Percentiles rank a stretch among this genome's conserved stretches.
phyloP scores from a whole-genome alignment of 2,329 filamentous ascomycete species.

The Aspergillus carbonarius region DNA sequence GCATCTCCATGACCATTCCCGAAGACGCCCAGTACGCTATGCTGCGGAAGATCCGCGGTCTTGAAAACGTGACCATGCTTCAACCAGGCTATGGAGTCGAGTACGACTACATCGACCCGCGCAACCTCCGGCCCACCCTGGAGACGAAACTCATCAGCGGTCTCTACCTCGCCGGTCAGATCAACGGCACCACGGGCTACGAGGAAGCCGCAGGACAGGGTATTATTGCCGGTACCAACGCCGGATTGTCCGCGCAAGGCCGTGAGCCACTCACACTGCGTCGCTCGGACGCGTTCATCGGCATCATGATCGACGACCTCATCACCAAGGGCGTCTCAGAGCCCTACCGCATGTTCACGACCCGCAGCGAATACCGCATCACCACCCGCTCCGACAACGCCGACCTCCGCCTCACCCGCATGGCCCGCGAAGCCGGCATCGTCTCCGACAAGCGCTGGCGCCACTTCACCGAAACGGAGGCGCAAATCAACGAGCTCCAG shows the following conservation, averaged over 20 bases:
- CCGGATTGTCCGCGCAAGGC: slow-evolving; percentile 72
- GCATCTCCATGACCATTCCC: slow-evolving; percentile 94
- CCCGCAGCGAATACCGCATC: slow-evolving; percentile 92
- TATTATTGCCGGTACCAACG: slow-evolving; percentile 88
- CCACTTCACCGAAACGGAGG: slow-evolving; percentile 63
- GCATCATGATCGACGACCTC: slow-evolving; percentile 97
- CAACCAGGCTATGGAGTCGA: slow-evolving; percentile 97
- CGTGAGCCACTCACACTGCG: slow-evolving; percentile 67
- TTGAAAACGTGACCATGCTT: slow-evolving; percentile 87
- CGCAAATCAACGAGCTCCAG: slow-evolving; percentile 67
- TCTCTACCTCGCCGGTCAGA: slow-evolving; percentile 90
- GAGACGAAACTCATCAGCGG: slow-evolving; percentile 91
- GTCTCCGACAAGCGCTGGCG: slow-evolving; percentile 78
- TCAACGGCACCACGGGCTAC: slow-evolving; percentile 97
- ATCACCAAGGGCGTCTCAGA: slow-evolving; percentile 96
- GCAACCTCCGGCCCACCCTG: slow-evolving; percentile 79
- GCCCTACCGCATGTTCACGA: slow-evolving; percentile 98
- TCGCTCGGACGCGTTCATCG: slow-evolving; percentile 90
- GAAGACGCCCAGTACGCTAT: slow-evolving; percentile 80
- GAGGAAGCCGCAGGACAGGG: slow-evolving; percentile 96
- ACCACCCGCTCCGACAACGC: slow-evolving; percentile 91
- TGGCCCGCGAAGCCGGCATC: slow-evolving; percentile 73
- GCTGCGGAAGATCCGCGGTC: slow-evolving; percentile 80
- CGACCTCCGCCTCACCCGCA: slow-evolving; percentile 77
- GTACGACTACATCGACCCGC: slow-evolving; percentile 97